Evolutionary conservation across 768 basidiomycete genomes (phyloP).

Genomic region (Lentinus tigrinus): DNA sequence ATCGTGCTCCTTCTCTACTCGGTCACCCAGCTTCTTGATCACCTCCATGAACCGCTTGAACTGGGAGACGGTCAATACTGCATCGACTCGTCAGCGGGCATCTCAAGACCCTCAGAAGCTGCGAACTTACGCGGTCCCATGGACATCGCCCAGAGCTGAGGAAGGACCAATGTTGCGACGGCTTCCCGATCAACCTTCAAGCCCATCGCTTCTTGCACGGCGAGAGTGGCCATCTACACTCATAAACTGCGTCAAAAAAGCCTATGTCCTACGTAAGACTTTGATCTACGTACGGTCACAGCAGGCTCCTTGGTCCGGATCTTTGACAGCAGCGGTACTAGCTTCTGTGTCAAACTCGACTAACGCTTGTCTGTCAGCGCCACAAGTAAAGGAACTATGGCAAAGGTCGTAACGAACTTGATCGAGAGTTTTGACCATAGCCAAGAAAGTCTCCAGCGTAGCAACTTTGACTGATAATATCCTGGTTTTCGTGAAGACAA

Average conservation of each 20-base stretch:
- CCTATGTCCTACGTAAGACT: neutral
- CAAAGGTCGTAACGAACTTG: constrained; percentile 48
- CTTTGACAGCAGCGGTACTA: constrained; percentile 91
- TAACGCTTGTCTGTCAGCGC: constrained; percentile 28
- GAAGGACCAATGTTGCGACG: constrained; percentile 55
- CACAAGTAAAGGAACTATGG: neutral
- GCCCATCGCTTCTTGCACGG: constrained; percentile 96
- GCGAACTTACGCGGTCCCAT: constrained; percentile 80
- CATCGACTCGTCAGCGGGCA: neutral
- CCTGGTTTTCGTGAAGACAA: constrained; percentile 91
- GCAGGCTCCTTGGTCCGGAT: constrained; percentile 96
- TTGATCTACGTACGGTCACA: constrained; percentile 73
- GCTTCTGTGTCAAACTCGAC: constrained; percentile 89
- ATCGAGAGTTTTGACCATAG: constrained; percentile 88
- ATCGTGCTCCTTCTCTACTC: constrained; percentile 91
- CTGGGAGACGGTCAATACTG: constrained; percentile 81
- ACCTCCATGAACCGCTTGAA: constrained; percentile 92
- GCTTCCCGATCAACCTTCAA: constrained; percentile 92
- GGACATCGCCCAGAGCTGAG: constrained; percentile 88
- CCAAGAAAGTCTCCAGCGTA: constrained; percentile 76
- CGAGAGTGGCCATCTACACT: constrained; percentile 77
- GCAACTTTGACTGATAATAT: constrained; percentile 90
- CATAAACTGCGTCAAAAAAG: neutral
- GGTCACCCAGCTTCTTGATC: constrained; percentile 72
- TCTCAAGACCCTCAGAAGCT: neutral